Evolutionary conservation across 2,329 filamentous ascomycete genomes (phyloP).

Genomic region (Fusarium sp.): DNA sequence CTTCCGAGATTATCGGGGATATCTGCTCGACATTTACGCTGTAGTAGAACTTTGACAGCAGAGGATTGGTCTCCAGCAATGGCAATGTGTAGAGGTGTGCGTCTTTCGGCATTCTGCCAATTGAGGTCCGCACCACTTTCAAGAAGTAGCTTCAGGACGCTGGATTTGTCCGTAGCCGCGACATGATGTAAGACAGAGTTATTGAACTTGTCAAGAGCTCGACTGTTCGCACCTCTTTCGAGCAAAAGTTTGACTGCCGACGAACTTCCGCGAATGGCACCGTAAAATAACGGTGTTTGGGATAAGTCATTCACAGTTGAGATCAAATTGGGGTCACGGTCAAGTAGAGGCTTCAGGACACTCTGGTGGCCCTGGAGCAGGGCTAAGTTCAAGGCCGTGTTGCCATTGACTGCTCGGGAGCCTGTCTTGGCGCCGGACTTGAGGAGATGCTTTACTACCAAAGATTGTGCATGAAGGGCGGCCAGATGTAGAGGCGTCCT

Average conservation of each 20-base stretch:
- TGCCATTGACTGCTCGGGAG: background rate
- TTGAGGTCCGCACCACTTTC: no score
- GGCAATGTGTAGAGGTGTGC: no score
- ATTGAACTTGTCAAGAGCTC: background rate
- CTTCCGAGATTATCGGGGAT: no score
- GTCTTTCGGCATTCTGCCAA: no score
- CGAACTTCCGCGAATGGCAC: slow-evolving; percentile 1
- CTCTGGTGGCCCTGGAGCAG: slow-evolving; percentile 3
- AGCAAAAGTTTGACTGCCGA: slow-evolving; percentile 4
- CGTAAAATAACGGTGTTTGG: slow-evolving; percentile 6
- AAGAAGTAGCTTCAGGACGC: slow-evolving; percentile 1
- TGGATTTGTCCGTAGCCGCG: background rate
- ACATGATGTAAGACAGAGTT: slow-evolving; percentile 4
- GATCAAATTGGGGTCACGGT: background rate
- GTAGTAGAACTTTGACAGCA: no score
- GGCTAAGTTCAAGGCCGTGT: slow-evolving; percentile 10
- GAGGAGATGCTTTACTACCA: slow-evolving; percentile 1
- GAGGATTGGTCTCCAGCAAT: no score
- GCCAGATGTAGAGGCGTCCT: background rate
- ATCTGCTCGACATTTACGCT: no score
- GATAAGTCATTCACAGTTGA: background rate
- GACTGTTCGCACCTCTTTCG: background rate
- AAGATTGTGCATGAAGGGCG: background rate
- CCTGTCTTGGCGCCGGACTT: slow-evolving; percentile 2
- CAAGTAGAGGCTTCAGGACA: slow-evolving; percentile 2